A percentile compares a stretch with the other conserved stretches of the same genome.
Evolutionary conservation across 495 filamentous ascomycete genomes (phyloP).

Genomic region (Bacidia gigantensis): DNA sequence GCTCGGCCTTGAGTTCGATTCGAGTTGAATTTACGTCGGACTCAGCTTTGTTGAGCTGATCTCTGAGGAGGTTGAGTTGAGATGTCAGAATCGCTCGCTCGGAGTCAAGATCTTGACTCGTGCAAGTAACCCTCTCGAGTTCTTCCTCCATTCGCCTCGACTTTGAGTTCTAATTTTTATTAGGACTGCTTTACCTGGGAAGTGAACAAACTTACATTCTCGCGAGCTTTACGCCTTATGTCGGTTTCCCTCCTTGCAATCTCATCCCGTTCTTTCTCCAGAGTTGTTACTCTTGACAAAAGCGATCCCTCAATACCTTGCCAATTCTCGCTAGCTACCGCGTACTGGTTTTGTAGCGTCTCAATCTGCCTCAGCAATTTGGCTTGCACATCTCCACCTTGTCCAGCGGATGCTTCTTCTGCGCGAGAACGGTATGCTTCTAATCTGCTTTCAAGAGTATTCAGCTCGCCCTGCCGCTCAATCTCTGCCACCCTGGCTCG

Average conservation of each 20-base stretch:
- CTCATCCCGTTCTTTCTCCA: slow-evolving; percentile 88
- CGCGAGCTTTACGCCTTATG: slow-evolving; percentile 70
- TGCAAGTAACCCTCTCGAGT: slow-evolving; percentile 54
- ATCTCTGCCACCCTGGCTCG: slow-evolving; percentile 53
- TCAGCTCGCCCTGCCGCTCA: slow-evolving; percentile 72
- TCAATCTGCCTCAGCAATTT: slow-evolving; percentile 90
- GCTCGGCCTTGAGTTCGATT: slow-evolving; percentile 55
- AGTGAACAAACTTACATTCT: slow-evolving; percentile 47
- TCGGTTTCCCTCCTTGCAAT: slow-evolving; percentile 70
- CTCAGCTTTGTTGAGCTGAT: slow-evolving; percentile 50
- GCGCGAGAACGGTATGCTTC: slow-evolving; percentile 73
- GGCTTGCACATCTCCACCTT: slow-evolving; percentile 68
- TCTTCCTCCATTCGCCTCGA: slow-evolving; percentile 70
- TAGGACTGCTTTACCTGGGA: slow-evolving; percentile 1
- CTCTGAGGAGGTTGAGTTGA: slow-evolving; percentile 50
- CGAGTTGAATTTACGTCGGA: slow-evolving; percentile 44
- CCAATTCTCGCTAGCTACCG: slow-evolving; percentile 92
- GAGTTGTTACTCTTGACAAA: slow-evolving; percentile 50
- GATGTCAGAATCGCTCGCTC: slow-evolving; percentile 44
- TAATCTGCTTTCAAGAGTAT: slow-evolving; percentile 72
- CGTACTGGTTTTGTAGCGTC: slow-evolving; percentile 90
- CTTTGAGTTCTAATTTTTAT: slow-evolving; percentile 47
- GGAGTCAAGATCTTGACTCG: slow-evolving; percentile 44
- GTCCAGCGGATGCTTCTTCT: slow-evolving; percentile 80
- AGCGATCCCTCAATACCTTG: slow-evolving; percentile 82